Conservation (phyloP, 352 stramenopile species). For the Pythium dissotocum region DNA sequence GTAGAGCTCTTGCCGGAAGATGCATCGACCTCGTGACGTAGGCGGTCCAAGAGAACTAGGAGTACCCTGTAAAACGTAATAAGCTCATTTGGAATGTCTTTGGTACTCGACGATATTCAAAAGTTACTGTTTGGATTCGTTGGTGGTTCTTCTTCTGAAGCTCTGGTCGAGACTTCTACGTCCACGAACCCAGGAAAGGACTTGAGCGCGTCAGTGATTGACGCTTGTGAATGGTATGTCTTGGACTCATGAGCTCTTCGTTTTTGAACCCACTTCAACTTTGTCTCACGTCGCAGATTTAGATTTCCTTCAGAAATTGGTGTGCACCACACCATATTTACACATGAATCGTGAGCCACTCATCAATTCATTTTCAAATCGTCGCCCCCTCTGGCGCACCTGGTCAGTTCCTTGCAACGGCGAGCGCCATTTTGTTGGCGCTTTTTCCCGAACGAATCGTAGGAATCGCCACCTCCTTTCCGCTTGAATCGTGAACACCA, state of each 20-base stretch:
- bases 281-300: background rate
- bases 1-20: background rate
- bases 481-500: slow-evolving; percentile 1
- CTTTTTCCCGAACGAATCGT: background rate
- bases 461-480: background rate
- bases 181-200: too few species aligned
- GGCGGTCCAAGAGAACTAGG: too few species aligned
- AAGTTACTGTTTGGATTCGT: too few species aligned
- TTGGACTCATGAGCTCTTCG: background rate
- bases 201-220: too few species aligned
- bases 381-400: background rate
- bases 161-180: too few species aligned
- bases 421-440: slow-evolving; percentile 3
- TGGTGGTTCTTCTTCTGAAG: too few species aligned
- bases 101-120: too few species aligned
- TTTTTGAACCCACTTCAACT: slow-evolving; percentile 4
- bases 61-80: too few species aligned
- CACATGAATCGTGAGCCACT: background rate
- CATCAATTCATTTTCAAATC: slow-evolving; percentile 13
- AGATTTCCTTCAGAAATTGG: background rate
- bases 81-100: too few species aligned
- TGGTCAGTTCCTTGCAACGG: background rate
- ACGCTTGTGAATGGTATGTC: too few species aligned
- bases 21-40: too few species aligned
- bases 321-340: background rate